phyloP scores from a whole-genome alignment of 495 filamentous ascomycete species.

The Hypoxylon subgilvum region DNA sequence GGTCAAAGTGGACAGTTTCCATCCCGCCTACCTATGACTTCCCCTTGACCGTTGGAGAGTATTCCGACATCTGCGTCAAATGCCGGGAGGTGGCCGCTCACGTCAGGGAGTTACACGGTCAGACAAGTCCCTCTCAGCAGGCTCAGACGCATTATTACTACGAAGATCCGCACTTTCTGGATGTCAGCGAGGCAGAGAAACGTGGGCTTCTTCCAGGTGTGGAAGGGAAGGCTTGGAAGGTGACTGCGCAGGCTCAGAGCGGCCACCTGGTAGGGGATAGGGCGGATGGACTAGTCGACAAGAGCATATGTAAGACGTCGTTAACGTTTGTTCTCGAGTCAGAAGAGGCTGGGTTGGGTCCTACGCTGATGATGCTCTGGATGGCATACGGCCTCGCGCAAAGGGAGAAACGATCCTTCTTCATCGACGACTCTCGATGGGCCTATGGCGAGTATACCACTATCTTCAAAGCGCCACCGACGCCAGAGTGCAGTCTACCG shows the following conservation, averaged over 20 bases:
- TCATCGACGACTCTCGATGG: slow-evolving; percentile 78
- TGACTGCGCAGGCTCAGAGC: slow-evolving; percentile 32
- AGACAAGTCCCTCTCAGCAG: slow-evolving; percentile 46
- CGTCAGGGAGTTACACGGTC: slow-evolving; percentile 53
- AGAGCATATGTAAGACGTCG: slow-evolving; percentile 64
- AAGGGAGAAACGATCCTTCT: slow-evolving; percentile 71
- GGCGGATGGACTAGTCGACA: slow-evolving; percentile 44
- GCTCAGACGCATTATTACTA: slow-evolving; percentile 60
- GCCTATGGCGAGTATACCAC: slow-evolving; percentile 71
- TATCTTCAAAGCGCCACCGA: slow-evolving; percentile 68
- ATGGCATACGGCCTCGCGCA: slow-evolving; percentile 75
- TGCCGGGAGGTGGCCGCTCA: slow-evolving; percentile 61
- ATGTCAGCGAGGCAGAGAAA: slow-evolving; percentile 67
- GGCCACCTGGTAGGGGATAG: slow-evolving; percentile 46
- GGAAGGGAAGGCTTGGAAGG: slow-evolving; percentile 36
- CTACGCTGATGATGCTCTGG: slow-evolving; percentile 73
- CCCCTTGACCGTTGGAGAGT: slow-evolving; percentile 64
- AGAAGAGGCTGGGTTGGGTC: slow-evolving; percentile 69
- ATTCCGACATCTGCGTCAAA: slow-evolving; percentile 64
- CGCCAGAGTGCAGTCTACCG: slow-evolving; percentile 63
- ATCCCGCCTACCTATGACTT: slow-evolving; percentile 66
- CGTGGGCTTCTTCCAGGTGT: slow-evolving; percentile 59
- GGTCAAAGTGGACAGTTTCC: slow-evolving; percentile 70
- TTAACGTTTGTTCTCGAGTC: slow-evolving; percentile 75
- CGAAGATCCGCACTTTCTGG: slow-evolving; percentile 67